Conservation (phyloP, 1,284 basidiomycete genomes). For the Leccinum proliferum region DNA sequence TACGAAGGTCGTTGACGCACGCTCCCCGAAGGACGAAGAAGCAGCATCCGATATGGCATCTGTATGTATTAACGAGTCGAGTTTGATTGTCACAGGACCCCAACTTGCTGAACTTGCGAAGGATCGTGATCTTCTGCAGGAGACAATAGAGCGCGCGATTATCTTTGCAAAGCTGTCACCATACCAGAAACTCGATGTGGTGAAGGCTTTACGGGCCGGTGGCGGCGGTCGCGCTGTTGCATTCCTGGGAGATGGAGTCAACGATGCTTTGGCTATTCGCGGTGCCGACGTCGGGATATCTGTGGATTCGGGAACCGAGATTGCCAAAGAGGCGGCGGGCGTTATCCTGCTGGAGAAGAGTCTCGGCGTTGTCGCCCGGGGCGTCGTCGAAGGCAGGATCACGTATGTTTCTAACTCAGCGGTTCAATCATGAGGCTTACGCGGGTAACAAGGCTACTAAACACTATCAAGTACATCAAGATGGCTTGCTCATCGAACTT, state of each 20-base stretch:
- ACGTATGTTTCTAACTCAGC: conserved; percentile 17
- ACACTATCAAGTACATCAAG: conserved; percentile 29
- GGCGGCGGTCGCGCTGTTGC: conserved; percentile 26
- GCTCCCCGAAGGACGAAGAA: conserved; percentile 23
- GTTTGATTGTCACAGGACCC: conserved; percentile 26
- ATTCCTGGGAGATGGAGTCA: conserved; percentile 30
- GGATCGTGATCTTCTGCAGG: conserved; percentile 22
- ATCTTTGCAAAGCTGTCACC: conserved; percentile 30
- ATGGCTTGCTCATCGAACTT: conserved; percentile 31
- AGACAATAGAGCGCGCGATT: conserved; percentile 29
- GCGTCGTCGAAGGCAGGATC: conserved; percentile 30
- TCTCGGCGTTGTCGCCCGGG: conserved; percentile 27
- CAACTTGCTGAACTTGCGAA: conserved; percentile 28
- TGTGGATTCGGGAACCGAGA: conserved; percentile 97
- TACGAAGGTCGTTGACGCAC: conserved; percentile 1
- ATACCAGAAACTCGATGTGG: conserved; percentile 30
- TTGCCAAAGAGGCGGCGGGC: conserved; percentile 97
- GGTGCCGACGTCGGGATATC: conserved; percentile 92
- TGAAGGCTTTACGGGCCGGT: conserved; percentile 26
- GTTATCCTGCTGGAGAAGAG: conserved; percentile 84
- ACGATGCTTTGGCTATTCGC: conserved; percentile 29
- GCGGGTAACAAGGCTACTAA: conserved; percentile 21
- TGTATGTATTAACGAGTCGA: conserved; percentile 18
- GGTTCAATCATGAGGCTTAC: conserved; percentile 11
- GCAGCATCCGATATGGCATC: conserved; percentile 9